These are phyloP conservation scores for Chrysosphaeria jannelii DNA, from an alignment of 2,329 filamentous ascomycete genomes.

Conservation along the genomic window DNA sequence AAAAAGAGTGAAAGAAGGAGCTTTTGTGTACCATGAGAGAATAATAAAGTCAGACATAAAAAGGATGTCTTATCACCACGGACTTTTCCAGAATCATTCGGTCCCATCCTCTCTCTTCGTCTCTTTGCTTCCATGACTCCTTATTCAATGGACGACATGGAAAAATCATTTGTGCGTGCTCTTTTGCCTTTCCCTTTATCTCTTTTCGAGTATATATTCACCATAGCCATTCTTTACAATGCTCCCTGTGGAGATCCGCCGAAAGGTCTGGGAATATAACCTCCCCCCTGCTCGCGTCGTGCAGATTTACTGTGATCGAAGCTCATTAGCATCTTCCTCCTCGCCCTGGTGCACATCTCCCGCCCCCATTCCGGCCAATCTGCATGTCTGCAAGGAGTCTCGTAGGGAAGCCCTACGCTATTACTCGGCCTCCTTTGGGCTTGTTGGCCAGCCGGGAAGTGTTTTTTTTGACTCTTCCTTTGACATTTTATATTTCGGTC, in stretches of 20 bases:
- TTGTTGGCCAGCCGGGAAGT: constrained; percentile 12
- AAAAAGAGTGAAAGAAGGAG: too few species aligned
- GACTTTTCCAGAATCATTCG: too few species aligned
- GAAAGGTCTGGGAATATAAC: constrained; percentile 17
- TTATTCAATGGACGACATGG: too few species aligned
- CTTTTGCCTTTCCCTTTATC: too few species aligned
- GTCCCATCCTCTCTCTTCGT: too few species aligned
- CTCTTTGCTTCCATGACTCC: neutral
- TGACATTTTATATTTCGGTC: constrained; percentile 19
- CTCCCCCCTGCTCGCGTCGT: constrained; percentile 14
- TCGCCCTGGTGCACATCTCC: constrained; percentile 12
- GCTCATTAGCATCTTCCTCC: neutral
- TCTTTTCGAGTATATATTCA: too few species aligned
- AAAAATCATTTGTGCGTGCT: too few species aligned
- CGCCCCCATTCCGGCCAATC: constrained; percentile 13
- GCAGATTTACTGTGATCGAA: constrained; percentile 11
- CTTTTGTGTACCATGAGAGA: too few species aligned
- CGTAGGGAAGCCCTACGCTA: constrained; percentile 13
- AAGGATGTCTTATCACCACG: too few species aligned
- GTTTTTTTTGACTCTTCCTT: constrained; percentile 12
- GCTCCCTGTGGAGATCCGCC: constrained; percentile 16
- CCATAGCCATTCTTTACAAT: constrained; percentile 13
- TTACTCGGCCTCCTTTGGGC: constrained; percentile 13
- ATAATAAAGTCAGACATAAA: too few species aligned
- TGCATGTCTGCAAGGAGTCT: constrained; percentile 17